phyloP scores from a whole-genome alignment of 2,329 filamentous ascomycete genomes.

The Aspergillus phoenicis region DNA sequence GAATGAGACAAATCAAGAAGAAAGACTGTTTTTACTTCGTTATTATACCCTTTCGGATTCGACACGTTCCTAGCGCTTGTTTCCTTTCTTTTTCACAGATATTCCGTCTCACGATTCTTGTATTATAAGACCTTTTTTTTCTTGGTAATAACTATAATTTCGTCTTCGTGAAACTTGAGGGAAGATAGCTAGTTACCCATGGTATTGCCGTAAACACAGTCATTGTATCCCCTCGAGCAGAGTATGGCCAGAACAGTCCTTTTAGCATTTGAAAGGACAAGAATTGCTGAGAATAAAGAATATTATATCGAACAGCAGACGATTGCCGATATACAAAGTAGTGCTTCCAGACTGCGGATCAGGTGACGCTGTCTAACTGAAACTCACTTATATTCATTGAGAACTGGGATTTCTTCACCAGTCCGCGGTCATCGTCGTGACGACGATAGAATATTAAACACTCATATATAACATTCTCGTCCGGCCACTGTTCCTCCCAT shows the following conservation, averaged over 20 bases:
- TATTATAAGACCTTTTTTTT: neutral
- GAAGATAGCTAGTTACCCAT: neutral
- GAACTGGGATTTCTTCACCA: neutral
- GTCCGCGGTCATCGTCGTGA: neutral
- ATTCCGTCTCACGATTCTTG: neutral
- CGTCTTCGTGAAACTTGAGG: neutral
- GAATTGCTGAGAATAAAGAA: neutral
- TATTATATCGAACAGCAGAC: neutral
- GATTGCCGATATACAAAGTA: neutral
- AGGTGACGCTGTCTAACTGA: neutral
- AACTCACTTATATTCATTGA: neutral
- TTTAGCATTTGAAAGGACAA: neutral
- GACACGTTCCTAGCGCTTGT: neutral
- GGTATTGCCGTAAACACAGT: too few relatives aligned
- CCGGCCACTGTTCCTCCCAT: neutral
- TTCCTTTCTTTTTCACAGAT: neutral
- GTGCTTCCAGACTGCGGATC: neutral
- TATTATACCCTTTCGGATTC: constrained; percentile 5
- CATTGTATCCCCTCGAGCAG: too few relatives aligned
- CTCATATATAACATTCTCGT: neutral
- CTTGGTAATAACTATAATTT: neutral
- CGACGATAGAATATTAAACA: neutral
- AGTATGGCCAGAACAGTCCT: neutral
- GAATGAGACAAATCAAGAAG: constrained; percentile 20
- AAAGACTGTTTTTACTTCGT: neutral